Evolutionary conservation across 2,329 filamentous ascomycete species (phyloP).

Genomic region (Elsinoe batatas): DNA sequence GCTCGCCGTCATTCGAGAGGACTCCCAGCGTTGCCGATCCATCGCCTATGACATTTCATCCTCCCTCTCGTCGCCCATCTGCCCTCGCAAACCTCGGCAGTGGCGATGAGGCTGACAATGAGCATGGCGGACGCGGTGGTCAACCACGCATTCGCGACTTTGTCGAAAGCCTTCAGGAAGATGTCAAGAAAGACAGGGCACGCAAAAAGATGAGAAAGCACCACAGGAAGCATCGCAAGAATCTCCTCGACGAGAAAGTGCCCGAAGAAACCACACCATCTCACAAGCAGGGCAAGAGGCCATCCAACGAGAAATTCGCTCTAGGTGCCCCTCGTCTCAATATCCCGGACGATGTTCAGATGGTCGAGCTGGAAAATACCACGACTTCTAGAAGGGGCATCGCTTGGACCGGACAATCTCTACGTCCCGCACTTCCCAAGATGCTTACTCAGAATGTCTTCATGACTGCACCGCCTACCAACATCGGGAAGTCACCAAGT

Average conservation of each 20-base stretch:
- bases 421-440: slow-evolving; percentile 53
- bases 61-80: slow-evolving; percentile 28
- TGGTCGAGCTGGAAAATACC: slow-evolving; percentile 14
- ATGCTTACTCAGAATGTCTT: slow-evolving; percentile 65
- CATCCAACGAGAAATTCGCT: slow-evolving; percentile 15
- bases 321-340: slow-evolving; percentile 25
- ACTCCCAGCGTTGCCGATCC: slow-evolving; percentile 25
- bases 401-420: slow-evolving; percentile 40
- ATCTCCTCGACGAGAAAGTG: slow-evolving; percentile 22
- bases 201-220: slow-evolving; percentile 37
- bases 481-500: slow-evolving; percentile 20
- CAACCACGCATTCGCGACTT: slow-evolving; percentile 41
- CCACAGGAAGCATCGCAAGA: slow-evolving; percentile 34
- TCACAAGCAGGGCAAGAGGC: slow-evolving; percentile 16
- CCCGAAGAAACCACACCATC: slow-evolving; percentile 19
- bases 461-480: slow-evolving; percentile 30
- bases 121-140: slow-evolving; percentile 37
- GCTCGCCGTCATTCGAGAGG: slow-evolving; percentile 35
- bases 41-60: slow-evolving; percentile 8
- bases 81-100: slow-evolving; percentile 35
- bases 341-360: slow-evolving; percentile 30
- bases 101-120: slow-evolving; percentile 44
- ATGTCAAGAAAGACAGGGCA: slow-evolving; percentile 31
- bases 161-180: slow-evolving; percentile 21
- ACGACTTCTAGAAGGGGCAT: slow-evolving; percentile 31